These are phyloP conservation scores for Phoenix dactylifera DNA, from an alignment of 176 grass and related monocot species.

Conservation along the genomic window DNA sequence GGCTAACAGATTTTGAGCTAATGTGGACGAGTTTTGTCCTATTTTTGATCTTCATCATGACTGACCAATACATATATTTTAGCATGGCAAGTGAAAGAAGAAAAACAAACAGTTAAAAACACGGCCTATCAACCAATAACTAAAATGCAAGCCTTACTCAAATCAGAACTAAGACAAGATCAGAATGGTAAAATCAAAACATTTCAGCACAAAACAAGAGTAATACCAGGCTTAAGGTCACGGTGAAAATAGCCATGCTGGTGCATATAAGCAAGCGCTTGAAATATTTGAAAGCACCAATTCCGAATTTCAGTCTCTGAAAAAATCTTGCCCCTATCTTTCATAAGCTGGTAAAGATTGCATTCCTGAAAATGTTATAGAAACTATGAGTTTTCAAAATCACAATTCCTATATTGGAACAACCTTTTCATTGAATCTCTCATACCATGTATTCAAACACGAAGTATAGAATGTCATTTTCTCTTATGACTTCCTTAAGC, in stretches of 20 bases:
- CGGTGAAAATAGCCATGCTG: constrained; percentile 94
- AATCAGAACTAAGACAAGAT: too few relatives aligned
- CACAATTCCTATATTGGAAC: neutral
- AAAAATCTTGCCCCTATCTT: constrained; percentile 83
- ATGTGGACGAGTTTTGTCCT: too few relatives aligned
- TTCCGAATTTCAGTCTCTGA: constrained; percentile 71
- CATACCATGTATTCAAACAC: constrained; percentile 99
- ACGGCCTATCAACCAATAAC: too few relatives aligned
- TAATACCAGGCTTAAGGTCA: constrained; percentile 88
- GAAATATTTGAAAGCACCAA: constrained; percentile 99
- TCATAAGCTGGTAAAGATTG: constrained; percentile 98
- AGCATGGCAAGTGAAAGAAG: too few relatives aligned
- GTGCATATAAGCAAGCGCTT: constrained; percentile 97
- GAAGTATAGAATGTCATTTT: constrained; percentile 81
- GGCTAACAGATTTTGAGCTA: too few relatives aligned
- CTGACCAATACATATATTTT: too few relatives aligned
- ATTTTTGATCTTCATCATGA: too few relatives aligned
- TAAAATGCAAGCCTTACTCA: too few relatives aligned
- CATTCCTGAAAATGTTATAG: constrained; percentile 36
- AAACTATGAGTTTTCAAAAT: neutral
- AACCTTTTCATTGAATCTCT: constrained; percentile 2
- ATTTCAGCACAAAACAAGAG: neutral
- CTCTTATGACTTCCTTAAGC: constrained; percentile 96
- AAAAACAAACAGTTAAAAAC: too few relatives aligned
- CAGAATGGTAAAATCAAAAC: too few relatives aligned